Evolutionary conservation across 192 early-diverging fungal genomes (phyloP).

Genomic region (Coemansia aciculifera): DNA sequence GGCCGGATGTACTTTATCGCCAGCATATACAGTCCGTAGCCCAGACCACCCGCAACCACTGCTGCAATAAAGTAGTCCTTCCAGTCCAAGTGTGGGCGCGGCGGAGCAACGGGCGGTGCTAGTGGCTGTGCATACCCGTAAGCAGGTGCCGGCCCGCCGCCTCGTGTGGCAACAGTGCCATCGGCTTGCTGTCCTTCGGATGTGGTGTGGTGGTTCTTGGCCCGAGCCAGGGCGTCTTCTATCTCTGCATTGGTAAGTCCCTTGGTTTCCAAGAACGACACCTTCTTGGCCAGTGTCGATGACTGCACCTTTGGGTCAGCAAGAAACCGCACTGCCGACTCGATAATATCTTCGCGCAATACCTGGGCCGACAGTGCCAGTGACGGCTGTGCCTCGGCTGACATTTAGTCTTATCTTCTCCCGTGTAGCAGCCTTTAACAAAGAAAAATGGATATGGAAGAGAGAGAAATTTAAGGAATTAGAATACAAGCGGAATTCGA

Average conservation of each 20-base stretch:
- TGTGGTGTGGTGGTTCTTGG: constrained; percentile 42
- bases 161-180: background rate
- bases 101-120: constrained; percentile 57
- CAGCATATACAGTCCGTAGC: constrained; percentile 80
- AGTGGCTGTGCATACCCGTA: constrained; percentile 48
- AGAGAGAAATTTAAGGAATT: background rate
- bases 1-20: constrained; percentile 57
- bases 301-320: constrained; percentile 88
- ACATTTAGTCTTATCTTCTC: constrained; percentile 20
- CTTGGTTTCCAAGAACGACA: constrained; percentile 96
- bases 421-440: background rate
- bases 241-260: constrained; percentile 91
- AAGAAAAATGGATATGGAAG: constrained; percentile 7
- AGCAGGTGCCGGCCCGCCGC: constrained; percentile 9
- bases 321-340: constrained; percentile 89
- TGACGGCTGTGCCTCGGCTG: constrained; percentile 18
- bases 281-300: constrained; percentile 83
- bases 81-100: constrained; percentile 78
- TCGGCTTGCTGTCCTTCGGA: constrained; percentile 14
- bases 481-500: background rate
- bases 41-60: constrained; percentile 80
- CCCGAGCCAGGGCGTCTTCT: constrained; percentile 77
- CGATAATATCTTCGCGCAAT: constrained; percentile 71
- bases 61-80: constrained; percentile 91
- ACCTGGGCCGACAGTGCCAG: constrained; percentile 10